Base-by-base conservation (phyloP, 2,329 filamentous ascomycete species). In the Botrytis porri region DNA sequence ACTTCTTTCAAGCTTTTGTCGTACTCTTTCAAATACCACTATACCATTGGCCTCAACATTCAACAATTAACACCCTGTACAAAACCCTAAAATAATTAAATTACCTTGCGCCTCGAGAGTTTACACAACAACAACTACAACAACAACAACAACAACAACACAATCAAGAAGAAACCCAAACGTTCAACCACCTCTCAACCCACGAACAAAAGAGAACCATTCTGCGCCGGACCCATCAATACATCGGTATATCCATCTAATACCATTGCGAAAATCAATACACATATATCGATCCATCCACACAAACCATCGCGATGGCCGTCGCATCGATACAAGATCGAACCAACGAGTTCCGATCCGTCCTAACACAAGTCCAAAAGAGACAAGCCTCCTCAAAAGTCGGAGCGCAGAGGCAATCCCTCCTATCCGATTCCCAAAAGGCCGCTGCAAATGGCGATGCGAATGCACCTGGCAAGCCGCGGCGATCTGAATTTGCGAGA, bases 311-410 rank as follows among this genome's bases (percentile, higher is more conserved):
- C 61, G 41, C 69, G 32, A 91, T 91, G 89, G 88, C 88, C 73
- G 86, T 89, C 80, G 82, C 87, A 74, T 95, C 94, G 69, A 97
- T 98, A 82, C 96, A 99, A 86, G 96, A 99, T 85, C 93, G 96
- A 81, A 99, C 96, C 73, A 88, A 90, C 81, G 96, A 99, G 87
- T 99, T 99, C 87, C 92, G 91, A 82, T 93, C 94, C 76, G 97
- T 98, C 80, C 89, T 98, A 75, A 86, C 89, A 63, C 93, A 97
- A 81, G 93, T 93, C 69, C 94, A 97, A 83, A 92, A 91, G 80
- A 89, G 91, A 76, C 90, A 96, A 80, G 90, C 90, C 45, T 88
- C 91, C 18, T 89, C 89, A 74, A 97, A 97, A 84, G 86, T 92
- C 69, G 89, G 93, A 79, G 87, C 92, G 45, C 93, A 97, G 83